These are phyloP conservation scores for Urostyla sp. DNA, from an alignment of 73 alveolate species.

Conservation along the genomic window DNA sequence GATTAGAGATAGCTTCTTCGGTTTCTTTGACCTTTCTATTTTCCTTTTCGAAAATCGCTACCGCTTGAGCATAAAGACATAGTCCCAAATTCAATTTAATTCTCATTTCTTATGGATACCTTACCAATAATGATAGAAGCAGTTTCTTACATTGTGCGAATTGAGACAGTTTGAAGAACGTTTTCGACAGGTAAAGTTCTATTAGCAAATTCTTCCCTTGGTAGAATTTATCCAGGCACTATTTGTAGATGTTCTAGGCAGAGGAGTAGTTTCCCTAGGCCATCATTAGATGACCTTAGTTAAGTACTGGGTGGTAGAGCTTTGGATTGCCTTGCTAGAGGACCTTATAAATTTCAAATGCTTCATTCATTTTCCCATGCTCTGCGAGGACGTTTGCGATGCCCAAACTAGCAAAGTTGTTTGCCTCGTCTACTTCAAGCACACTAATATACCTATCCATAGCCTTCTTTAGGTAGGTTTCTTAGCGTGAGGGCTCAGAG, in stretches of 20 bases:
- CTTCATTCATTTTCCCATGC: slow-evolving; percentile 62
- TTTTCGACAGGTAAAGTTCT: slow-evolving; percentile 64
- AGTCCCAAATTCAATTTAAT: slow-evolving; percentile 50
- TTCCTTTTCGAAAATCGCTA: slow-evolving; percentile 24
- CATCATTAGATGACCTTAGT: slow-evolving; percentile 54
- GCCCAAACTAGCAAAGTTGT: slow-evolving; percentile 74
- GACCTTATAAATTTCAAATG: slow-evolving; percentile 63
- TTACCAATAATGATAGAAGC: background rate
- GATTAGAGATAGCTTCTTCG: slow-evolving; percentile 38
- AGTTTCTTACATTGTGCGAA: slow-evolving; percentile 48
- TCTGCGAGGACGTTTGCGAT: slow-evolving; percentile 69
- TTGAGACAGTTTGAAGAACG: slow-evolving; percentile 27
- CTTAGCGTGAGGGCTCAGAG: slow-evolving; percentile 44
- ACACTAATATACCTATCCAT: slow-evolving; percentile 62
- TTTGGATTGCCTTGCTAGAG: slow-evolving; percentile 46
- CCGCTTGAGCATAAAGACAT: slow-evolving; percentile 47
- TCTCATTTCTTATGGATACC: slow-evolving; percentile 51
- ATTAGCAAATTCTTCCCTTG: slow-evolving; percentile 28
- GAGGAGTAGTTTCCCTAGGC: slow-evolving; percentile 34
- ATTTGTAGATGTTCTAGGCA: slow-evolving; percentile 63
- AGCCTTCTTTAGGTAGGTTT: slow-evolving; percentile 43
- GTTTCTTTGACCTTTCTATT: slow-evolving; percentile 57
- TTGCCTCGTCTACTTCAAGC: slow-evolving; percentile 64
- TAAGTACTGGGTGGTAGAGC: slow-evolving; percentile 50
- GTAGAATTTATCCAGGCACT: slow-evolving; percentile 57